Conservation (phyloP, 163 green algal genomes). For the Chlorella variabilis region DNA sequence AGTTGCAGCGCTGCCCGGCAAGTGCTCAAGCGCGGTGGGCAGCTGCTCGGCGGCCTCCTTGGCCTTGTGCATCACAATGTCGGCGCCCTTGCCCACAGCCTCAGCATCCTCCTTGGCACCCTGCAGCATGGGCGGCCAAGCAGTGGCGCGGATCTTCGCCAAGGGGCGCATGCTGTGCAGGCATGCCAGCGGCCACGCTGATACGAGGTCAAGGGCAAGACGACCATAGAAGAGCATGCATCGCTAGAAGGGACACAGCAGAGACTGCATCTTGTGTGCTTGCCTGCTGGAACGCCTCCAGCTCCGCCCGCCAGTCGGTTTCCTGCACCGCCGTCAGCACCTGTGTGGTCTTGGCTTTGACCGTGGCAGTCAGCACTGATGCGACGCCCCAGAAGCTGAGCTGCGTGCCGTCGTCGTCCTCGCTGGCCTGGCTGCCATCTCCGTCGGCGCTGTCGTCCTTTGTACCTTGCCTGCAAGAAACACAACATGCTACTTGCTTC, state of each 20-base stretch:
- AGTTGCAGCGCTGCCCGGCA: slow-evolving; percentile 33
- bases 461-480: background rate
- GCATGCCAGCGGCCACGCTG: too few relatives aligned
- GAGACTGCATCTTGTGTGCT: too few relatives aligned
- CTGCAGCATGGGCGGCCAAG: background rate
- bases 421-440: background rate
- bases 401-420: background rate
- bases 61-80: slow-evolving; percentile 43
- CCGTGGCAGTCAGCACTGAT: slow-evolving; percentile 60
- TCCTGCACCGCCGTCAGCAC: slow-evolving; percentile 71
- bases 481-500: background rate
- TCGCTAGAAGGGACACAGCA: background rate
- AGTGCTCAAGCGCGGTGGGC: slow-evolving; percentile 48
- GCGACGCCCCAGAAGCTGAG: slow-evolving; percentile 74
- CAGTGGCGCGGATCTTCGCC: too few relatives aligned
- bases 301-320: slow-evolving; percentile 82
- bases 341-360: slow-evolving; percentile 74
- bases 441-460: background rate
- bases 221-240: too few relatives aligned
- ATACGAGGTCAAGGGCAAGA: too few relatives aligned
- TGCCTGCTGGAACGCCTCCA: slow-evolving; percentile 49
- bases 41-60: slow-evolving; percentile 58
- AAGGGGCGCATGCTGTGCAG: too few relatives aligned
- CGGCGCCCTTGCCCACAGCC: slow-evolving; percentile 12
- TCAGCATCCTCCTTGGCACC: slow-evolving; percentile 35